Conservation (phyloP, 345 rosid species). For the Ricinus communis region DNA sequence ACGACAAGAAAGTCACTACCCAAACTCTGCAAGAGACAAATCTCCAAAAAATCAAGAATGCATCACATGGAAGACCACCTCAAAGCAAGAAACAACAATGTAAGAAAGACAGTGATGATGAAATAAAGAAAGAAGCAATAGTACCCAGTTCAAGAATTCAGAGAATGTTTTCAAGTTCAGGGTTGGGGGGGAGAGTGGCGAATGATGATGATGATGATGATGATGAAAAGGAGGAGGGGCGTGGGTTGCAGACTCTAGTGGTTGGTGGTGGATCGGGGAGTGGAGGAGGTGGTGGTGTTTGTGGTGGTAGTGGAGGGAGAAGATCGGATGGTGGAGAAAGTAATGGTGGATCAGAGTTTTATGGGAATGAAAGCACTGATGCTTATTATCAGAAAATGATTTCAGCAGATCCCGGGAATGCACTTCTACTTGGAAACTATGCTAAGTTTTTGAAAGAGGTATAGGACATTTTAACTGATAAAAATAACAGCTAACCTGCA, state of each 20-base stretch:
- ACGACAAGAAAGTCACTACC: conserved; percentile 30
- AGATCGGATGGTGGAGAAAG: conserved; percentile 25
- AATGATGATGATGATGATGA: conserved; percentile 15
- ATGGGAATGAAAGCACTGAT: conserved; percentile 47
- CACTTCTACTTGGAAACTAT: conserved; percentile 62
- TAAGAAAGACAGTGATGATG: neutral
- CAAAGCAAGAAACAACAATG: neutral
- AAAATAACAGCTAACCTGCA: too few relatives aligned
- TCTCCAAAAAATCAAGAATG: conserved; percentile 28
- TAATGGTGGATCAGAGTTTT: conserved; percentile 28
- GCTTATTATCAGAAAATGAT: conserved; percentile 61
- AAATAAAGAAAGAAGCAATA: conserved; percentile 13
- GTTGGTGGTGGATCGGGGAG: conserved; percentile 34
- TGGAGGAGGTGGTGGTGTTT: conserved; percentile 10
- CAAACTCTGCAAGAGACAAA: conserved; percentile 30
- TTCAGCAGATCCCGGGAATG: conserved; percentile 48
- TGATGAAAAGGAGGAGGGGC: conserved; percentile 18
- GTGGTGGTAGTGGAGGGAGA: conserved; percentile 24
- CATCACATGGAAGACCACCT: conserved; percentile 27
- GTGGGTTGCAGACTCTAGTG: conserved; percentile 30
- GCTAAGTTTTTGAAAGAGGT: conserved; percentile 77
- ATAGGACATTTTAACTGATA: neutral
- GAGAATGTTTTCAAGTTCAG: conserved; percentile 49
- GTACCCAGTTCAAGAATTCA: conserved; percentile 15
- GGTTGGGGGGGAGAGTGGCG: conserved; percentile 37